These are phyloP conservation scores for Arabidopsis suecica DNA, from an alignment of 345 rosid genomes.

Conservation along the genomic window DNA sequence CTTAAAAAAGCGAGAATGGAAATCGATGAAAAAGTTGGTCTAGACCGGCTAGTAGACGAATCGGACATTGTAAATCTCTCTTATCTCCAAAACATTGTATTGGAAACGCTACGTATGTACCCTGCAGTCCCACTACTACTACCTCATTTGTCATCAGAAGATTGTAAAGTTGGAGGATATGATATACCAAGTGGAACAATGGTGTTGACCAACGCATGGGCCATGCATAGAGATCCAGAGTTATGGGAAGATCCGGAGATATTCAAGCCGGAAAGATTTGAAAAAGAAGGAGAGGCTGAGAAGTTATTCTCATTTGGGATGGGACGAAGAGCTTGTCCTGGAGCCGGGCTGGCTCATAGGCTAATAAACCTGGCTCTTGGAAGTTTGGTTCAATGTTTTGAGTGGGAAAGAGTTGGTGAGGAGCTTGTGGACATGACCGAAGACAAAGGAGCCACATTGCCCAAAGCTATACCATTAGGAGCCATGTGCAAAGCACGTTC, in stretches of 20 bases:
- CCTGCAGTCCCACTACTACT: constrained; percentile 54
- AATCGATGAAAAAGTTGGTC: constrained; percentile 46
- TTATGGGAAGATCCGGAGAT: constrained; percentile 51
- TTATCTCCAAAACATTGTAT: constrained; percentile 51
- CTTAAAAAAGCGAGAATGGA: constrained; percentile 48
- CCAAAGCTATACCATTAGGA: constrained; percentile 43
- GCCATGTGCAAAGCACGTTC: constrained; percentile 51
- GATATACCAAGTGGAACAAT: constrained; percentile 54
- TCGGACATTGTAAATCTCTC: constrained; percentile 40
- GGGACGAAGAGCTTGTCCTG: constrained; percentile 59
- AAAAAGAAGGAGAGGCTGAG: constrained; percentile 24
- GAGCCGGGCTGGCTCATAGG: constrained; percentile 47
- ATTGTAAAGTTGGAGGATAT: constrained; percentile 53
- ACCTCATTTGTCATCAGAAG: constrained; percentile 54
- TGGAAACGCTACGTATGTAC: constrained; percentile 50
- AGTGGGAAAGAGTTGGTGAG: constrained; percentile 50
- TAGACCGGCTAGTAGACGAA: constrained; percentile 54
- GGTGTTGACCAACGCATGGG: constrained; percentile 56
- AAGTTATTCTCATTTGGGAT: constrained; percentile 52
- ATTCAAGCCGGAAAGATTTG: constrained; percentile 61
- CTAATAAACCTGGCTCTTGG: constrained; percentile 46
- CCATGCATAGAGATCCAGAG: constrained; percentile 58
- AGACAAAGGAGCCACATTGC: constrained; percentile 47
- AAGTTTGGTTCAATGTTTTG: constrained; percentile 53
- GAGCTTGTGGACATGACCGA: constrained; percentile 53